A percentile compares a stretch with the other conserved stretches of the same genome.
Evolutionary conservation across 768 basidiomycete genomes (phyloP).

Genomic region (Lepiota venenata): DNA sequence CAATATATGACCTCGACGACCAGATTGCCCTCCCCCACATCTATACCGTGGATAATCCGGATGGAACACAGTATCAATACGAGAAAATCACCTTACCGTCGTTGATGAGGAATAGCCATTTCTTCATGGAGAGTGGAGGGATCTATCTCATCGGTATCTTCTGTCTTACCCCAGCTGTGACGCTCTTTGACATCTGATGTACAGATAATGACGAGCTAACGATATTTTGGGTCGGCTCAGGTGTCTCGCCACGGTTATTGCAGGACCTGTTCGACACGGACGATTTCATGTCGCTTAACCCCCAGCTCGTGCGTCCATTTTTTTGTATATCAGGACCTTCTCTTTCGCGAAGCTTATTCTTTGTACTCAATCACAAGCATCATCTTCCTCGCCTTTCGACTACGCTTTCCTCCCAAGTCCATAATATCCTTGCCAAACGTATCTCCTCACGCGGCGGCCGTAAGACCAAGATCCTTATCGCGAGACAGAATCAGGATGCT

Average conservation of each 20-base stretch:
- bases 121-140: slow-evolving; percentile 86
- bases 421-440: slow-evolving; percentile 78
- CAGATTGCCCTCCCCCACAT: slow-evolving; percentile 64
- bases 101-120: slow-evolving; percentile 78
- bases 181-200: not conserved
- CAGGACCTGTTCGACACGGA: slow-evolving; percentile 84
- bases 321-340: slow-evolving; percentile 5
- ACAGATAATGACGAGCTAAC: slow-evolving; percentile 85
- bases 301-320: slow-evolving; percentile 56
- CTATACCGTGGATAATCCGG: not conserved
- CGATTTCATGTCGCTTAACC: slow-evolving; percentile 66
- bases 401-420: slow-evolving; percentile 77
- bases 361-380: slow-evolving; percentile 37
- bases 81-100: slow-evolving; percentile 60
- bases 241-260: slow-evolving; percentile 78
- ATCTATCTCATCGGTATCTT: slow-evolving; percentile 86
- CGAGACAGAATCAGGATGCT: slow-evolving; percentile 91
- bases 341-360: slow-evolving; percentile 2
- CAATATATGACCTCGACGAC: slow-evolving; percentile 81
- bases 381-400: slow-evolving; percentile 70
- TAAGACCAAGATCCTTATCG: slow-evolving; percentile 62
- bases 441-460: slow-evolving; percentile 45
- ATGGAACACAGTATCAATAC: slow-evolving; percentile 7
- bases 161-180: slow-evolving; percentile 10
- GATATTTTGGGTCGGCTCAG: slow-evolving; percentile 88